phyloP scores from a whole-genome alignment of 495 filamentous ascomycete species.

The Daldinia loculata region DNA sequence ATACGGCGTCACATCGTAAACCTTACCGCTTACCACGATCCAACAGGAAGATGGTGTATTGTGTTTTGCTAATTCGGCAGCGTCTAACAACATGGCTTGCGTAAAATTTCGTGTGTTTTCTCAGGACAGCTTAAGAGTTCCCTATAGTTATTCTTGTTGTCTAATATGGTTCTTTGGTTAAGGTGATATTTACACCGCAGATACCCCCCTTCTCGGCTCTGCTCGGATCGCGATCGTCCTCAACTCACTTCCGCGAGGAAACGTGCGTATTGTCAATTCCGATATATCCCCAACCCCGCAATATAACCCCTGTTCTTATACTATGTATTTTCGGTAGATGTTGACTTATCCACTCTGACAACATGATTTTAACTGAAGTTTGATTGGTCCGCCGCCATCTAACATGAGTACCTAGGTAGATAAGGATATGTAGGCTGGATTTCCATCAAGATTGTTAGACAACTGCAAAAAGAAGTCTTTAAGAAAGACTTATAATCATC shows the following conservation, averaged over 20 bases:
- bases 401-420: no score
- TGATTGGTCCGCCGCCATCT: slow-evolving; percentile 17
- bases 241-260: not conserved
- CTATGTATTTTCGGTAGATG: slow-evolving; percentile 5
- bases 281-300: slow-evolving; percentile 26
- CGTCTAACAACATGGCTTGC: slow-evolving; percentile 24
- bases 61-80: slow-evolving; percentile 65
- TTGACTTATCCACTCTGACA: slow-evolving; percentile 19
- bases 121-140: not conserved
- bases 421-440: not conserved
- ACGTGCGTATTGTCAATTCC: slow-evolving; percentile 13
- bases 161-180: not conserved
- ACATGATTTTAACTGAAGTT: slow-evolving; percentile 12
- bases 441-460: not conserved
- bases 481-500: not conserved
- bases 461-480: not conserved
- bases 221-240: slow-evolving; percentile 1
- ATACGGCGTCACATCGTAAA: slow-evolving; percentile 78
- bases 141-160: not conserved
- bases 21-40: slow-evolving; percentile 75
- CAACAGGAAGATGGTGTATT: slow-evolving; percentile 71
- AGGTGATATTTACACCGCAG: slow-evolving; percentile 15
- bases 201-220: slow-evolving; percentile 9
- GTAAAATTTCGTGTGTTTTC: not conserved
- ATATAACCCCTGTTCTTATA: slow-evolving; percentile 2